These are phyloP conservation scores for Fusarium sp. DNA, from an alignment of 2,329 filamentous ascomycete species.

Conservation along the genomic window DNA sequence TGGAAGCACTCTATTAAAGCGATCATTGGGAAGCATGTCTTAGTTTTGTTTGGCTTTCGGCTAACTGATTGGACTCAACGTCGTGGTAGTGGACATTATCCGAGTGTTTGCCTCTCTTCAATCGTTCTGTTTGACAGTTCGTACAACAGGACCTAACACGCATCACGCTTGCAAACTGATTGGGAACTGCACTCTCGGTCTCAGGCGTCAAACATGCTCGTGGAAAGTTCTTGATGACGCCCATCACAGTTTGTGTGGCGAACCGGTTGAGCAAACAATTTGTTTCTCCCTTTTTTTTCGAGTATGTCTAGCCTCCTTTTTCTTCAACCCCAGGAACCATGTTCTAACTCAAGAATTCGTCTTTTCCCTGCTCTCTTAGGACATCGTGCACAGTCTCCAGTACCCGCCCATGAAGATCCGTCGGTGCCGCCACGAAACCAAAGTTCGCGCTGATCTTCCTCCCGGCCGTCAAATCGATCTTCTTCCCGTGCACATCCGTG, in stretches of 20 bases:
- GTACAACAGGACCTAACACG: background rate
- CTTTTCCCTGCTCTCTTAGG: conserved; percentile 57
- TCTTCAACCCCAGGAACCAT: rapidly evolving
- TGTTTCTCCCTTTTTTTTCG: too few species aligned
- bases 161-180: background rate
- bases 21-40: background rate
- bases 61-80: background rate
- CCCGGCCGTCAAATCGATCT: conserved; percentile 62
- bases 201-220: background rate
- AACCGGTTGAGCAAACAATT: background rate
- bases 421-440: conserved; percentile 66
- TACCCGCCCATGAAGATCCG: conserved; percentile 56
- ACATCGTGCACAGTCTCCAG: conserved; percentile 80
- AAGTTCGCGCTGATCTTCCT: conserved; percentile 63
- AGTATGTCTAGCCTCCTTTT: background rate
- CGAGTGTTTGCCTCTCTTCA: background rate
- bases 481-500: conserved; percentile 64
- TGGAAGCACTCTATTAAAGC: background rate
- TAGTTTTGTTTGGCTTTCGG: background rate
- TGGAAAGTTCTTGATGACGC: background rate
- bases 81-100: background rate
- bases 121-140: background rate
- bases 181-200: rapidly evolving
- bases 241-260: background rate
- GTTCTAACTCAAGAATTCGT: conserved; percentile 34